These are phyloP conservation scores for Penicillium sp. DNA, from an alignment of 2,329 filamentous ascomycete genomes.

Conservation along the genomic window DNA sequence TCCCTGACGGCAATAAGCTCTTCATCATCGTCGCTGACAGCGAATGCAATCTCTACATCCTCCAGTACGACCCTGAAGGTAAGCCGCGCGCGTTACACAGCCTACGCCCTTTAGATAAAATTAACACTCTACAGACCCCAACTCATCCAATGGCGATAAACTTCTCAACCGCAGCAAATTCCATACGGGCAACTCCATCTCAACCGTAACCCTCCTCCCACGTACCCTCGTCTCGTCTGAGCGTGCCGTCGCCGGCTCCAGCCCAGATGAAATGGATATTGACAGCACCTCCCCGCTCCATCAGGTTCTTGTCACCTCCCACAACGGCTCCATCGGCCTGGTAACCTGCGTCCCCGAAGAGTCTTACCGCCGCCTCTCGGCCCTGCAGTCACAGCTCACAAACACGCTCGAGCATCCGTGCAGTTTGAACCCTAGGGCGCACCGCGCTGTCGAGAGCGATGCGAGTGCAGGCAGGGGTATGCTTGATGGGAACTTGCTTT, in stretches of 20 bases:
- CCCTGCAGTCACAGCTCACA: conserved; percentile 78
- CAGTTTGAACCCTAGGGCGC: conserved; percentile 81
- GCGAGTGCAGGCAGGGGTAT: conserved; percentile 63
- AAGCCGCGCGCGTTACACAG: conserved; percentile 44
- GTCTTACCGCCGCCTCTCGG: conserved; percentile 81
- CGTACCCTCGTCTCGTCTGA: conserved; percentile 60
- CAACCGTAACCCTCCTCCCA: conserved; percentile 76
- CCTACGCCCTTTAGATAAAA: background rate
- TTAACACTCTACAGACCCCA: conserved; percentile 69
- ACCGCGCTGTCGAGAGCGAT: conserved; percentile 64
- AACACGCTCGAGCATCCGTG: conserved; percentile 76
- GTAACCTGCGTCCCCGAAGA: conserved; percentile 79
- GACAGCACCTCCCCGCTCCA: conserved; percentile 43
- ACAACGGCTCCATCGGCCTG: conserved; percentile 76
- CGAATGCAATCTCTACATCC: conserved; percentile 82
- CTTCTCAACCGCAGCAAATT: conserved; percentile 88
- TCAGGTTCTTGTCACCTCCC: conserved; percentile 71
- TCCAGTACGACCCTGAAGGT: conserved; percentile 96
- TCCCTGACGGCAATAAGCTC: conserved; percentile 82
- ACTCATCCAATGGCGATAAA: conserved; percentile 86
- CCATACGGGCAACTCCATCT: conserved; percentile 79
- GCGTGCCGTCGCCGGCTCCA: conserved; percentile 37
- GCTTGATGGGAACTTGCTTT: conserved; percentile 77
- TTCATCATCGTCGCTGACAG: conserved; percentile 83
- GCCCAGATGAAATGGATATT: conserved; percentile 45